These are phyloP conservation scores for Colletotrichum aenigma DNA, from an alignment of 2,329 filamentous ascomycete genomes.

Conservation along the genomic window DNA sequence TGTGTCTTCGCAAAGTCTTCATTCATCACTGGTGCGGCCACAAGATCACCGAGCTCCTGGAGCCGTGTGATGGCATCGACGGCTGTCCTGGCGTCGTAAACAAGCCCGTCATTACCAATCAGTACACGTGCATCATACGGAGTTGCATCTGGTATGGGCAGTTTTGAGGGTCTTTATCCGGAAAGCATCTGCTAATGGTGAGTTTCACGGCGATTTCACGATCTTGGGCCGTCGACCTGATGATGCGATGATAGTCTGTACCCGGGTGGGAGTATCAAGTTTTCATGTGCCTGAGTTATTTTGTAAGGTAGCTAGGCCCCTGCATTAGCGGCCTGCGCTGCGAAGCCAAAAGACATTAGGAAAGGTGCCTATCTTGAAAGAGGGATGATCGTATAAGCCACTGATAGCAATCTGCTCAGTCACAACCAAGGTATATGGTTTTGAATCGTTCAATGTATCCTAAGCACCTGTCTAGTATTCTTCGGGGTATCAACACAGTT, in stretches of 20 bases:
- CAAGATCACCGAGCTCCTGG: slow-evolving; percentile 30
- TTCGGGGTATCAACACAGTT: background rate
- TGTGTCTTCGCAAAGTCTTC: slow-evolving; percentile 33
- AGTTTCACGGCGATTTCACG: background rate
- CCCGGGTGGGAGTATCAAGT: background rate
- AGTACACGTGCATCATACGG: slow-evolving; percentile 32
- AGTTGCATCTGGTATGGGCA: slow-evolving; percentile 30
- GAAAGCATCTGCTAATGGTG: background rate
- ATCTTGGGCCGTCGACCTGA: background rate
- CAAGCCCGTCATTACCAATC: slow-evolving; percentile 29
- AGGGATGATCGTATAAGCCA: background rate
- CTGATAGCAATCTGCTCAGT: background rate
- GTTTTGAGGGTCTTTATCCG: slow-evolving; percentile 22
- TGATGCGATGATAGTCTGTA: background rate
- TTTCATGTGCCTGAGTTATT: background rate
- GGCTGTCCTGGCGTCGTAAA: slow-evolving; percentile 25
- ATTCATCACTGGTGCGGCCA: slow-evolving; percentile 36
- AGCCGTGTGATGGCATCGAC: slow-evolving; percentile 29
- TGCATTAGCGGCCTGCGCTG: background rate
- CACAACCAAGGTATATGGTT: background rate
- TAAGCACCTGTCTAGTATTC: background rate
- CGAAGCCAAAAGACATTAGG: background rate
- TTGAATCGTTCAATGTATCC: background rate
- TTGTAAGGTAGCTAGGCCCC: background rate
- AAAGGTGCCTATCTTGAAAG: background rate